phyloP scores from a whole-genome alignment of 257 asterid species.

The Prunella vulgaris region DNA sequence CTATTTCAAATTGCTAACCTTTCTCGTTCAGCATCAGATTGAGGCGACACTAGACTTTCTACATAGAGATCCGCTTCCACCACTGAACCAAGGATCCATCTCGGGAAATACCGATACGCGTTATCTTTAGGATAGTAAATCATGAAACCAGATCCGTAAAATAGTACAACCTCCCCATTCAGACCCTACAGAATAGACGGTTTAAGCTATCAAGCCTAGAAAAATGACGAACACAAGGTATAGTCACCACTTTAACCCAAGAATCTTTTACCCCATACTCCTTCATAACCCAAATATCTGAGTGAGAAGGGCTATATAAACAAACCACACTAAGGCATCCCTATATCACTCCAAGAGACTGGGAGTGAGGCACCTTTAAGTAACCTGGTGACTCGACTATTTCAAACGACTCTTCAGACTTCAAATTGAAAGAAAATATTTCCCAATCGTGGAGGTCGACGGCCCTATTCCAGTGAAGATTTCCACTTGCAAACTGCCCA shows the following conservation, averaged over 20 bases:
- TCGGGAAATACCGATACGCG: not conserved
- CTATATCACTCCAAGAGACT: slow-evolving; percentile 29
- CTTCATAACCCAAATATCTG: slow-evolving; percentile 53
- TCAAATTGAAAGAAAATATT: slow-evolving; percentile 40
- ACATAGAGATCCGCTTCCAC: not conserved
- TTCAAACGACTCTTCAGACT: slow-evolving; percentile 31
- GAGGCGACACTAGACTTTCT: slow-evolving; percentile 24
- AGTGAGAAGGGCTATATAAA: not conserved
- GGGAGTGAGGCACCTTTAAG: not conserved
- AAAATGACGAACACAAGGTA: slow-evolving; percentile 14
- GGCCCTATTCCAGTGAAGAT: slow-evolving; percentile 39
- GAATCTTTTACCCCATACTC: slow-evolving; percentile 42
- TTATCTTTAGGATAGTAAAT: slow-evolving; percentile 26
- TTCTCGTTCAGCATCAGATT: not conserved
- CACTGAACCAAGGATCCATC: not conserved
- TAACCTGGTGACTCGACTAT: slow-evolving; percentile 23
- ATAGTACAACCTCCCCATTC: slow-evolving; percentile 33
- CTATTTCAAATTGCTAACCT: not conserved
- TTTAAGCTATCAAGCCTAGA: not conserved
- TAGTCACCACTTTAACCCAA: slow-evolving; percentile 33
- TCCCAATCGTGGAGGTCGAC: not conserved
- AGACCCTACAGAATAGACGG: slow-evolving; percentile 23
- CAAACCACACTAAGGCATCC: slow-evolving; percentile 39
- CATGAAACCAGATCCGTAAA: slow-evolving; percentile 1
- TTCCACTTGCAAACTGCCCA: slow-evolving; percentile 40